These are phyloP conservation scores for Phylloporus arenicola DNA, from an alignment of 768 basidiomycete genomes.

Conservation along the genomic window DNA sequence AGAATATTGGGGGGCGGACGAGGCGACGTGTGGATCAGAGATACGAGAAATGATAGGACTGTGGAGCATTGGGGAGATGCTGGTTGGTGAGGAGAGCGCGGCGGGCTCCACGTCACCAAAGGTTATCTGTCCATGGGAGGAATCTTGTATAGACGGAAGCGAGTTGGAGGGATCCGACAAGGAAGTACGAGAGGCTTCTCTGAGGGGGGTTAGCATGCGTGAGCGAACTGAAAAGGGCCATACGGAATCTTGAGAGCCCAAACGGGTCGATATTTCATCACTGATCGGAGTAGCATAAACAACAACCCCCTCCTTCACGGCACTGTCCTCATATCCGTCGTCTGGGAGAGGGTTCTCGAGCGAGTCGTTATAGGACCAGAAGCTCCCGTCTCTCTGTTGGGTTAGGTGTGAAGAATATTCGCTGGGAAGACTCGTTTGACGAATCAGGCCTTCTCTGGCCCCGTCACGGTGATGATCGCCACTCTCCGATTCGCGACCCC, in stretches of 20 bases:
- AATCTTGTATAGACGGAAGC: conserved; percentile 21
- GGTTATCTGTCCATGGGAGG: conserved; percentile 21
- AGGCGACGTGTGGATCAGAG: conserved; percentile 25
- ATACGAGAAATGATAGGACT: conserved; percentile 19
- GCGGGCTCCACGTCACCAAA: conserved; percentile 25
- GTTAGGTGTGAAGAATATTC: conserved; percentile 4
- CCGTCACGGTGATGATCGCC: conserved; percentile 6
- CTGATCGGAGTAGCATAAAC: conserved; percentile 10
- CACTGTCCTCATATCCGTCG: conserved; percentile 11
- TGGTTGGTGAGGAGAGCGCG: conserved; percentile 11
- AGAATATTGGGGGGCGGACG: conserved; percentile 32
- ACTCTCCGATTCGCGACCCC: conserved; percentile 19
- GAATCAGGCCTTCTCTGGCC: conserved; percentile 19
- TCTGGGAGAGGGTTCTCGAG: conserved; percentile 30
- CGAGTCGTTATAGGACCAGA: conserved; percentile 44
- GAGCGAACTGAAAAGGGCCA: conserved; percentile 19
- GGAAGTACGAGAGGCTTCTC: conserved; percentile 25
- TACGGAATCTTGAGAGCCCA: conserved; percentile 7
- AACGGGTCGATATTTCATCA: conserved; percentile 8
- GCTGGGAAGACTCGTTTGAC: conserved; percentile 11
- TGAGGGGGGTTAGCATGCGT: conserved; percentile 30
- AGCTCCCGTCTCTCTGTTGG: conserved; percentile 11
- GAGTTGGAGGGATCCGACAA: conserved; percentile 19
- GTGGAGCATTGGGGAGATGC: conserved; percentile 15
- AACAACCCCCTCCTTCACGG: conserved; percentile 20